These are phyloP conservation scores for Fusarium mexicanum DNA, from an alignment of 2,329 filamentous ascomycete genomes.

Conservation along the genomic window DNA sequence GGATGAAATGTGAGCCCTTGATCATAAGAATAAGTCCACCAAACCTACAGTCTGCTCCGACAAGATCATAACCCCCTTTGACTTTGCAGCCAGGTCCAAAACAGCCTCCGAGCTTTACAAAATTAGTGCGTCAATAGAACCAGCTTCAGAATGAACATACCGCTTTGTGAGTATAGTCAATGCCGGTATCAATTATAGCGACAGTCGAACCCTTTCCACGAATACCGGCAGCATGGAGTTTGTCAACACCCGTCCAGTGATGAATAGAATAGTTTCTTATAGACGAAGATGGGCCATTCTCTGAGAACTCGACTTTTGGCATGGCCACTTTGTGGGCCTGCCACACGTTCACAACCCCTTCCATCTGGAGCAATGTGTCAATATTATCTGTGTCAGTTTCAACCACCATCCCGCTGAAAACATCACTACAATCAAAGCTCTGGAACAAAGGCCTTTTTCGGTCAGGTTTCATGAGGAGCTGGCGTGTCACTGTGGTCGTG, in stretches of 20 bases:
- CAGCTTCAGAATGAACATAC: conserved; percentile 27
- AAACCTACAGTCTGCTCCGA: conserved; percentile 47
- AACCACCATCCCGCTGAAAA: conserved; percentile 50
- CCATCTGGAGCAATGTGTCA: conserved; percentile 46
- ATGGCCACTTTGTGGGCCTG: conserved; percentile 43
- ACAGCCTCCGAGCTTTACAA: conserved; percentile 49
- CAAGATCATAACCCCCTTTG: conserved; percentile 52
- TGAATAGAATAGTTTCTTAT: conserved; percentile 49
- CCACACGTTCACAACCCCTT: conserved; percentile 52
- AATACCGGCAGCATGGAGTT: conserved; percentile 50
- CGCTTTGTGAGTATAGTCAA: conserved; percentile 53
- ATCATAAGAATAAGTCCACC: not conserved
- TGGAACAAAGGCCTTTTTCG: conserved; percentile 36
- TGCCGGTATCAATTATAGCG: conserved; percentile 53
- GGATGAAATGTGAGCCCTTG: conserved; percentile 9
- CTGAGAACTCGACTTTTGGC: conserved; percentile 24
- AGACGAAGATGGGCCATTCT: conserved; percentile 17
- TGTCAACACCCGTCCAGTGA: conserved; percentile 52
- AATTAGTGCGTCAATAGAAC: not conserved
- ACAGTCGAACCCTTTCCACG: conserved; percentile 51
- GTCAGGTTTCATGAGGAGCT: conserved; percentile 32
- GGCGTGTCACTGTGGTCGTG: conserved; percentile 31
- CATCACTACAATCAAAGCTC: conserved; percentile 48
- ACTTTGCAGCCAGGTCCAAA: conserved; percentile 53
- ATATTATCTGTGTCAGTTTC: conserved; percentile 46